phyloP scores from a whole-genome alignment of 176 grass and related monocot genomes.

The Eragrostis curvula region DNA sequence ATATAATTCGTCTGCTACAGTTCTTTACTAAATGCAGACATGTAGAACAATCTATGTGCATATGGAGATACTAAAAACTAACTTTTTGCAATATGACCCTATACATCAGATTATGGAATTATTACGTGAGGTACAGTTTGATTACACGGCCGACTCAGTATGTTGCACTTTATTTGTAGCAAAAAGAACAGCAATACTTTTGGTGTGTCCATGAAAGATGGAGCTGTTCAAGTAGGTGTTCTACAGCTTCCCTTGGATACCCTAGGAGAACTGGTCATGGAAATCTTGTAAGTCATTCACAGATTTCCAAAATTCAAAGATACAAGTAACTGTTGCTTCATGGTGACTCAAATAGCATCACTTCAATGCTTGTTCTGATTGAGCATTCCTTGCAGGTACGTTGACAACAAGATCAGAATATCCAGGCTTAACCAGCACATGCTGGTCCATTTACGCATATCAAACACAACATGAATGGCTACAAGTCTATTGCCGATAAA shows the following conservation, averaged over 20 bases:
- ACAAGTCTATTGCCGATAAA: no score
- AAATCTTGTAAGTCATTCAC: slow-evolving; percentile 62
- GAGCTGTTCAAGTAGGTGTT: slow-evolving; percentile 54
- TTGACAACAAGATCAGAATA: slow-evolving; percentile 88
- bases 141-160: slow-evolving; percentile 16
- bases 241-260: slow-evolving; percentile 67
- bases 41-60: background rate
- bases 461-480: slow-evolving; percentile 38
- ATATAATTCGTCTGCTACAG: background rate
- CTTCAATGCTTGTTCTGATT: slow-evolving; percentile 28
- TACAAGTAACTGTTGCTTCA: background rate
- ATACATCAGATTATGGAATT: background rate
- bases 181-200: slow-evolving; percentile 54
- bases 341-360: background rate
- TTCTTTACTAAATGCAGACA: background rate
- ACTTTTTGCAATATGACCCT: background rate
- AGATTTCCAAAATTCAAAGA: slow-evolving; percentile 14
- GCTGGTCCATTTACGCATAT: slow-evolving; percentile 77
- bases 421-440: slow-evolving; percentile 49
- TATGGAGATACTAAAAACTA: background rate
- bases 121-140: background rate
- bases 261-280: slow-evolving; percentile 56
- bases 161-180: slow-evolving; percentile 41
- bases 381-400: slow-evolving; percentile 57
- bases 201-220: slow-evolving; percentile 58